Base-by-base conservation (phyloP, 345 rosid species). In the Leavenworthia alabamica region DNA sequence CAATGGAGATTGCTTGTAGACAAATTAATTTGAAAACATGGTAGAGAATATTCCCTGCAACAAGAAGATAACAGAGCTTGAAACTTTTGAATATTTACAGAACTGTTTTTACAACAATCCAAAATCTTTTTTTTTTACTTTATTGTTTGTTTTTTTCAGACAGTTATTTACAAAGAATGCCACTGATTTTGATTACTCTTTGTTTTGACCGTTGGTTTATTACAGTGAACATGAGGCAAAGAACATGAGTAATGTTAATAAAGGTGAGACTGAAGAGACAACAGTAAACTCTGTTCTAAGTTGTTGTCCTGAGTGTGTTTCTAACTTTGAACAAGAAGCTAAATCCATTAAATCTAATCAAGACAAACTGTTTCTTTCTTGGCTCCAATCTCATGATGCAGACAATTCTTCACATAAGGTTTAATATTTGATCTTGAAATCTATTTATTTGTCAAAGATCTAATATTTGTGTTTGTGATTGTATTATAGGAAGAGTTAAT, bases 231-330 rank as follows among this genome's bases (percentile, higher is more conserved):
- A 76, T 24, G 88, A 85, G 50, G 71, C 82, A 32, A 75, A 78
- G 72, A 60, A 50, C 46, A 54, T 27, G 51, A 54, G 62, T 32
- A 42, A 71, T 26, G 75, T 19, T n/a, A 27, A 33, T 55, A 71
- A 71, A 72, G 81, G 74, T 62, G 85, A 82, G 14, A 81, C 72
- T 64, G 85, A 78, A 61, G 83, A 79, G 11, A 73, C 78, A 73
- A 48, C n/a, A n/a, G n/a, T 46, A 55, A 39, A 37, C 52, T 46
- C 37, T 56, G 65, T 71, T 22, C 73, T 83, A 31, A 73, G 29
- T 46, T 80, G 86, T 72, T 90, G 96, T 67, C 74, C 74, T 42
- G 89, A 88, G 53, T 90, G 97, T 79, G 78, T 64, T 57, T 66
- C 80, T 27, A 78, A 77, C 66, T 90, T 71, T 41, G 91, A 86